phyloP scores from a whole-genome alignment of 2,329 filamentous ascomycete species.

The Fusarium sp. region DNA sequence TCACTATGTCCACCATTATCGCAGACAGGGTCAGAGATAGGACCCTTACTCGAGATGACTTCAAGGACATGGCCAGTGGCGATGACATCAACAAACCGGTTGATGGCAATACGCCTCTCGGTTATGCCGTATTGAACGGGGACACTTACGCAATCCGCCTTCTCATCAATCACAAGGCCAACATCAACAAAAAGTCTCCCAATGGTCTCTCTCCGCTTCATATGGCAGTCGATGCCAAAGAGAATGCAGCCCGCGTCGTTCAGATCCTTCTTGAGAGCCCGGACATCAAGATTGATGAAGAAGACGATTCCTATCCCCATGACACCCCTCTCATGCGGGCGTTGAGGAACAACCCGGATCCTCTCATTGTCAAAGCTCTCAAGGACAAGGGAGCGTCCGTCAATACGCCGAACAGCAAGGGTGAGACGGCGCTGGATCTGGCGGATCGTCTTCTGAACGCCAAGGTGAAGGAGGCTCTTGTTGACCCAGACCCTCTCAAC shows the following conservation, averaged over 20 bases:
- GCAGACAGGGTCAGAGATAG: slow-evolving; percentile 1
- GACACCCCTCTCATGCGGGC: background rate
- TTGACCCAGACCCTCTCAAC: background rate
- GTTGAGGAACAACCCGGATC: background rate
- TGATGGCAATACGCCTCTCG: background rate
- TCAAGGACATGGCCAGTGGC: background rate
- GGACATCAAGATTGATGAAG: background rate
- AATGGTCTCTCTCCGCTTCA: background rate
- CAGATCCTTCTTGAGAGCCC: background rate
- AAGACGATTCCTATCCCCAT: slow-evolving; percentile 3
- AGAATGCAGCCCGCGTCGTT: background rate
- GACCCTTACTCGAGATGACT: background rate
- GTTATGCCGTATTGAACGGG: background rate
- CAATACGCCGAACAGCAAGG: background rate
- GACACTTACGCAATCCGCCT: background rate
- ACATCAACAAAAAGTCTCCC: background rate
- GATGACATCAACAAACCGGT: background rate
- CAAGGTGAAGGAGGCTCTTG: background rate
- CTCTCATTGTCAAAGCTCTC: background rate
- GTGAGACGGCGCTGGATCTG: background rate
- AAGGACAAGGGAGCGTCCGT: background rate
- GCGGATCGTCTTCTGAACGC: background rate
- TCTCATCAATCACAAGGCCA: background rate
- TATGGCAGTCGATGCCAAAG: slow-evolving; percentile 3
- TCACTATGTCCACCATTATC: background rate